Evolutionary conservation across 805 yeast genomes (phyloP).

Genomic region (Cyberlindnera maclurae): DNA sequence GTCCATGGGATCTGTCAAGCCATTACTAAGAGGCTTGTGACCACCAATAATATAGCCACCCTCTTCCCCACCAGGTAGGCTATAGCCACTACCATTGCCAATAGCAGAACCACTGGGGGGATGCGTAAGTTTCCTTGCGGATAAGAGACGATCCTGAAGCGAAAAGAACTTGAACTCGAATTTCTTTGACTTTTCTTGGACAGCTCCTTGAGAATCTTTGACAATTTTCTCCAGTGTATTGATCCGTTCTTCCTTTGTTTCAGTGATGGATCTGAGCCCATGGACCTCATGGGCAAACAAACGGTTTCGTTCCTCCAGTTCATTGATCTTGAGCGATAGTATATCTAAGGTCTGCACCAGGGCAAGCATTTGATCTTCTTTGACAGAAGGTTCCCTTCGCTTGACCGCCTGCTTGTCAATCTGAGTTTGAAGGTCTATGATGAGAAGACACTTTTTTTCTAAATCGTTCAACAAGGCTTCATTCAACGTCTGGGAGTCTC

Average conservation of each 20-base stretch:
- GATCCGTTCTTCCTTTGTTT: conserved; percentile 50
- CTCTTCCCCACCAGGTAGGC: neutral
- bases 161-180: conserved; percentile 13
- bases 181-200: conserved; percentile 1
- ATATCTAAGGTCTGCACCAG: conserved; percentile 53
- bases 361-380: conserved; percentile 42
- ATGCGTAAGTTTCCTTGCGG: conserved; percentile 25
- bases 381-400: conserved; percentile 3
- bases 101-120: conserved; percentile 2
- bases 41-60: neutral
- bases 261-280: conserved; percentile 48
- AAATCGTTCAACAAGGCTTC: conserved; percentile 20
- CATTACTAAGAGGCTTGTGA: neutral
- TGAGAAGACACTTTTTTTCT: conserved; percentile 20
- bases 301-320: conserved; percentile 55
- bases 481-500: conserved; percentile 18
- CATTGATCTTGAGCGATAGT: conserved; percentile 50
- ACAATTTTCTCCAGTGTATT: conserved; percentile 43
- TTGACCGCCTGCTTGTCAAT: conserved; percentile 33
- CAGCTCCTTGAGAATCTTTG: conserved; percentile 31
- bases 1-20: neutral
- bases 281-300: conserved; percentile 49
- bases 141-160: conserved; percentile 13
- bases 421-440: conserved; percentile 35
- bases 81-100: neutral